Base-by-base conservation (phyloP, 257 asterid genomes). In the Capsicum rhomboideum region DNA sequence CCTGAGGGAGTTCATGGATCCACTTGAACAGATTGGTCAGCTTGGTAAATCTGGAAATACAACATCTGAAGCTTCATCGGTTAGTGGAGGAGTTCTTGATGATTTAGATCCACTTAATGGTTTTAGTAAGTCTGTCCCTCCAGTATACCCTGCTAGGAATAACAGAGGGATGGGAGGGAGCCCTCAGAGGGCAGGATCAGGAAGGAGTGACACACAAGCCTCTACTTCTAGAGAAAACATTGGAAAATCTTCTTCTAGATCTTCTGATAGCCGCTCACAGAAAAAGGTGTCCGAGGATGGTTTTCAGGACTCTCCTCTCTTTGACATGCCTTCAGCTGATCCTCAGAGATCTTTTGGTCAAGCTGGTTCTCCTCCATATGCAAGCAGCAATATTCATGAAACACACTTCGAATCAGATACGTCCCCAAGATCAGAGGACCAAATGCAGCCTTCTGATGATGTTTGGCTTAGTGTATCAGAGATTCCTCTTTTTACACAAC, bases 391-490 rank as follows among this genome's bases (percentile, higher is more conserved):
- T 69, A 40, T 40, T 50, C 72, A 92, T 66, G 99, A 90, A 82
- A 84, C 92, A 61, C 88, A 83, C 53, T 79, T 92, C 52, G 90
- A 90, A 34, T 85, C 86, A 16, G 91, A 93, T 84, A 80, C 54
- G 67, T 87, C 98, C 86, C 90, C 94, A 7, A 79, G 90, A 84
- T 87, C 95, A 87, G 90, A 87, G 87, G 95, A 86, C 85, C 88
- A 84, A 46, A 91, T 80, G 82, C 91, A 88, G 75, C 91, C 91
- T 68, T 86, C 87, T 53, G 98, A 91, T 72, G 98, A 93, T 59
- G 83, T 94, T 78, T 97, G 99, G 99, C 89, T 95, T 82, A 91
- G 95, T 61, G 98, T 94, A 50, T 94, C 95, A 8, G 99, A 97
- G 91, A 87, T 97, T 83, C 99, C 99, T 83, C 99, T 97, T 83